A percentile compares a stretch with the other conserved stretches of the same genome.
These are phyloP conservation scores for Hypomontagnella monticulosa DNA, from an alignment of 495 filamentous ascomycete genomes.

Conservation along the genomic window DNA sequence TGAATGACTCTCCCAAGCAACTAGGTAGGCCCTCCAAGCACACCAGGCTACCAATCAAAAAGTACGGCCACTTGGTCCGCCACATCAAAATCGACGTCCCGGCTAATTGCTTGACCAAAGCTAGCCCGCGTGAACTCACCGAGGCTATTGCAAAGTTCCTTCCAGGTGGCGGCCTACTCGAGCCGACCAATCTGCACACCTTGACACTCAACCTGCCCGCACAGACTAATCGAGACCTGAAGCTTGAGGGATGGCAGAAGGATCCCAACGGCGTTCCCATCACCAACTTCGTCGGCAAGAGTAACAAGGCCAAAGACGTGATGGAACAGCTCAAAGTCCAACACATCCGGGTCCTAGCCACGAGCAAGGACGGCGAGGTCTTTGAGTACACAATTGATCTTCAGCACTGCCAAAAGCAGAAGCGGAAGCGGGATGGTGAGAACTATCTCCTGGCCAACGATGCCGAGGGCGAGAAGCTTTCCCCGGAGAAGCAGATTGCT, in stretches of 20 bases:
- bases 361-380: slow-evolving; percentile 27
- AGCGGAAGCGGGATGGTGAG: slow-evolving; percentile 1
- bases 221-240: neutral
- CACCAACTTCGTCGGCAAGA: slow-evolving; percentile 34
- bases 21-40: neutral
- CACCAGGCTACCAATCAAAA: slow-evolving; percentile 43
- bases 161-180: slow-evolving; percentile 20
- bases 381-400: slow-evolving; percentile 31
- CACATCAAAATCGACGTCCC: slow-evolving; percentile 50
- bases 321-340: slow-evolving; percentile 37
- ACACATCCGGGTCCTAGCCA: slow-evolving; percentile 39
- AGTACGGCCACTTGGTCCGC: slow-evolving; percentile 52
- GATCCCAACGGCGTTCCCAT: neutral
- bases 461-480: slow-evolving; percentile 1
- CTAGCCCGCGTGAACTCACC: neutral
- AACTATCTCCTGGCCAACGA: neutral
- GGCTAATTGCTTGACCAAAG: slow-evolving; percentile 40
- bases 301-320: slow-evolving; percentile 12
- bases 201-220: slow-evolving; percentile 45
- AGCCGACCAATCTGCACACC: slow-evolving; percentile 46
- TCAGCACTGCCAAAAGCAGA: slow-evolving; percentile 19
- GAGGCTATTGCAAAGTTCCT: slow-evolving; percentile 34
- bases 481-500: neutral
- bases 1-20: slow-evolving; percentile 47
- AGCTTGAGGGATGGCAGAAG: neutral